Percentiles rank a stretch among this genome's conserved stretches.
Evolutionary conservation across 805 yeast species (phyloP).

Genomic region (Candida maris): DNA sequence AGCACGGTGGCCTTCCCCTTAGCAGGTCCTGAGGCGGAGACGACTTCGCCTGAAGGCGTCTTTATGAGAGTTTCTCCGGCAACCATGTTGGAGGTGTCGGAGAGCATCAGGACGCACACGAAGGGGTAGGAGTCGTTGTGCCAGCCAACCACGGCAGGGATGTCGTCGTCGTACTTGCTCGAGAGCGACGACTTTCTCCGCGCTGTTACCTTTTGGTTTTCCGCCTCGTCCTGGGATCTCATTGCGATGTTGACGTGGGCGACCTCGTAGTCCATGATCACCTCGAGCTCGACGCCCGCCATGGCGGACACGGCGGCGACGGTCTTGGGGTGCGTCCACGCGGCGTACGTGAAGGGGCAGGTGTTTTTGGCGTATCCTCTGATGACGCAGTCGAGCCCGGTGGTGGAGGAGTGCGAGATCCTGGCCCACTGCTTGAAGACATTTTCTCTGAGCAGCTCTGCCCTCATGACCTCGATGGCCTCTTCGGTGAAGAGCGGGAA

Average conservation of each 20-base stretch:
- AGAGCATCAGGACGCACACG: constrained; percentile 61
- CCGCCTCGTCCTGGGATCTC: constrained; percentile 36
- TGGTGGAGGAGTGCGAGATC: constrained; percentile 38
- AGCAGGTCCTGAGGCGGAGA: constrained; percentile 39
- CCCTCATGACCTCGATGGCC: constrained; percentile 55
- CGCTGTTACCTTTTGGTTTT: constrained; percentile 25
- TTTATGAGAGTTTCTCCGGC: constrained; percentile 59
- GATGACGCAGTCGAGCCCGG: constrained; percentile 46
- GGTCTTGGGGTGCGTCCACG: constrained; percentile 59
- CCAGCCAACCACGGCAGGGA: constrained; percentile 61
- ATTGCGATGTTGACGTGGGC: constrained; percentile 51
- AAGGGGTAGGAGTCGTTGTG: constrained; percentile 62
- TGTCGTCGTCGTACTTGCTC: constrained; percentile 29
- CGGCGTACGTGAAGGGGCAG: constrained; percentile 51
- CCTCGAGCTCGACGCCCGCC: constrained; percentile 56
- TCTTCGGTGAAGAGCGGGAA: constrained; percentile 60
- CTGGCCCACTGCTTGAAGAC: constrained; percentile 44
- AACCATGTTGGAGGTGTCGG: constrained; percentile 54
- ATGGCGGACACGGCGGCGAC: constrained; percentile 49
- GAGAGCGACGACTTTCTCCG: constrained; percentile 25
- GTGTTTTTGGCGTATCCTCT: constrained; percentile 47
- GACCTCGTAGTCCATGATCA: constrained; percentile 55
- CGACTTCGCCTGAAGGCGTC: constrained; percentile 38
- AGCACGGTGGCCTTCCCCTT: constrained; percentile 48
- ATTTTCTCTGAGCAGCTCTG: constrained; percentile 48